These are phyloP conservation scores for Euphorbia lathyris DNA, from an alignment of 345 rosid species.

Conservation along the genomic window DNA sequence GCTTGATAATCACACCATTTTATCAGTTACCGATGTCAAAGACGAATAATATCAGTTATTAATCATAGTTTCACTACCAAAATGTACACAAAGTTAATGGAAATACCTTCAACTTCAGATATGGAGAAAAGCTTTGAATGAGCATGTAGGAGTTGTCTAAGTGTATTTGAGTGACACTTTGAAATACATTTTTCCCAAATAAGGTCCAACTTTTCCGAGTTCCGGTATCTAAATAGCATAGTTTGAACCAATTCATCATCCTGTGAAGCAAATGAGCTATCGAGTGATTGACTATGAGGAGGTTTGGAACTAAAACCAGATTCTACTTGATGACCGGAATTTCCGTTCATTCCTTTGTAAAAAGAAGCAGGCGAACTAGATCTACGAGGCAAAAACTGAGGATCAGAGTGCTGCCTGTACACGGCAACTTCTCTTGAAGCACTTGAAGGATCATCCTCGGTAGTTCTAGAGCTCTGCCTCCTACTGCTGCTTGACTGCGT, in stretches of 20 bases:
- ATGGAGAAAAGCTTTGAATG: conserved; percentile 83
- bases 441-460: conserved; percentile 78
- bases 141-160: conserved; percentile 70
- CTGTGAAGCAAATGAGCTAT: conserved; percentile 36
- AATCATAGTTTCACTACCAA: not conserved
- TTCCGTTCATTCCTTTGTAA: conserved; percentile 41
- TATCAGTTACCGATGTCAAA: not conserved
- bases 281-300: conserved; percentile 34
- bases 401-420: conserved; percentile 54
- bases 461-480: conserved; percentile 79
- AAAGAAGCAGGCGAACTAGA: conserved; percentile 57
- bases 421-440: conserved; percentile 55
- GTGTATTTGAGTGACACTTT: conserved; percentile 86
- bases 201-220: conserved; percentile 54
- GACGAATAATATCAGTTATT: not conserved
- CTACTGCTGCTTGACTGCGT: conserved; percentile 74
- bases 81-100: not conserved
- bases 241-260: conserved; percentile 39
- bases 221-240: conserved; percentile 40
- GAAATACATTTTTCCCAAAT: conserved; percentile 84
- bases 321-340: conserved; percentile 39
- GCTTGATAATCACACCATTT: not conserved
- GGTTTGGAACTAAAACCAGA: conserved; percentile 38
- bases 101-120: conserved; percentile 75
- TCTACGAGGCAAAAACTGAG: conserved; percentile 40